Evolutionary conservation across 495 filamentous ascomycete genomes (phyloP), one percentile per base, ranked within the genome.

Genomic region (Xylaria grammica): DNA sequence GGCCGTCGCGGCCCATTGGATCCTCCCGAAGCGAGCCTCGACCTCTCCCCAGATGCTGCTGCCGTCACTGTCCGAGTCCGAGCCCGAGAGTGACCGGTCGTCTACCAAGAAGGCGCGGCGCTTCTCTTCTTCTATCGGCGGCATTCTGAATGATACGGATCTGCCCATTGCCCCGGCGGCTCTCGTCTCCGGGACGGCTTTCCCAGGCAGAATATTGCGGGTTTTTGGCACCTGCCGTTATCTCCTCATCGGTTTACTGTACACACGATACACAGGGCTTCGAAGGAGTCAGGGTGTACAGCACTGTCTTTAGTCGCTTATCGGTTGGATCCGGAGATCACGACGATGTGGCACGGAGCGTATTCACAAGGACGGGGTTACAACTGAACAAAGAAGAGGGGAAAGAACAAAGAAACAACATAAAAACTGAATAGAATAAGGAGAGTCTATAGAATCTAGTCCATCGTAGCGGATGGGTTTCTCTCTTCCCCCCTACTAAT

Each of bases 21-120:
- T 65, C 7, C 29, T 51, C 4, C 64, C 69, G 38, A 72, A 70
- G 63, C 67, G 69, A 46, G 57, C 44, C 4, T 75, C 63, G 59
- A 71, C 51, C 51, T 73, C 71, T 30, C 62, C 58, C 34, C 60
- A 65, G 58, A 68, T 67, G 53, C 65, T 71, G 54, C 68, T 66
- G 45, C 67, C 66, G 57, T 73, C 72, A 62, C 65, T 71, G 29
- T 76, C 73, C 52, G 72, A 53, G 63, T 75, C 72, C 11, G 70
- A 75, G 8, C 67, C 36, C 29, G 72, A 65, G 34, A 67, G 67
- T 6, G 27, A 46, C 27, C 42, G 56, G 27, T 74, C 70, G 26
- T 74, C 69, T 46, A 78, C 63, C 32, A 77, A 65, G 51, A 63
- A 67, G 29, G 22, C 20, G 32, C 20, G 7, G 42, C 60, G 55